These are phyloP conservation scores for Auricularia auricula-judae DNA, from an alignment of 768 basidiomycete species.

Conservation along the genomic window DNA sequence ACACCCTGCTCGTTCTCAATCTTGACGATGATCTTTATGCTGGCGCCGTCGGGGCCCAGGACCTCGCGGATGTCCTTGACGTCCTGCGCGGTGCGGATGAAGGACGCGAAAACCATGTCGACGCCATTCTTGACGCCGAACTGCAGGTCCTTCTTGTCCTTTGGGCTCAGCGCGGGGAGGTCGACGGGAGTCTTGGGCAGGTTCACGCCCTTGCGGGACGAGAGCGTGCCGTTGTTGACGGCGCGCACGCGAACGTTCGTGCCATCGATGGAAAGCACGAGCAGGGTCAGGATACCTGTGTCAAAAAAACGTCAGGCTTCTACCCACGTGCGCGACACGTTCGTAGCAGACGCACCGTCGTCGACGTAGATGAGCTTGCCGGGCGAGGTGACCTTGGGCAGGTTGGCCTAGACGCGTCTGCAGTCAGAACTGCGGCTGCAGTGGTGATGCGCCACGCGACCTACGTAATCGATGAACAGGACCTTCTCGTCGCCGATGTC, in stretches of 20 bases:
- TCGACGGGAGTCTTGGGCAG: constrained; percentile 97
- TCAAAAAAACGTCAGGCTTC: neutral
- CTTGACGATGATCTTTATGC: constrained; percentile 98
- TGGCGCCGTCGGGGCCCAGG: constrained; percentile 88
- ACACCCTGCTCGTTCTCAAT: constrained; percentile 99
- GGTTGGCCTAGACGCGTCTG: constrained; percentile 49
- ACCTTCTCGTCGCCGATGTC: constrained; percentile 72
- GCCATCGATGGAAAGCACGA: constrained; percentile 84
- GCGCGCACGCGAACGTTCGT: constrained; percentile 72
- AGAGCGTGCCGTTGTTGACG: constrained; percentile 84
- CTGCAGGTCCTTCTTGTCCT: constrained; percentile 90
- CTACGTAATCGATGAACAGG: constrained; percentile 89
- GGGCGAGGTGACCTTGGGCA: constrained; percentile 92
- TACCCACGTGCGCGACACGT: neutral
- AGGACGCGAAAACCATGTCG: constrained; percentile 99
- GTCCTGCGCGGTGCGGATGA: constrained; percentile 92
- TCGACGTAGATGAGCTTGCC: constrained; percentile 97
- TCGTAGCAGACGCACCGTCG: constrained; percentile 48
- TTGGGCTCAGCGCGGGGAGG: constrained; percentile 91
- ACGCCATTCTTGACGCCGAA: constrained; percentile 98
- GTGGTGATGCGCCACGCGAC: constrained; percentile 18
- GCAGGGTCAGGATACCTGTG: constrained; percentile 76
- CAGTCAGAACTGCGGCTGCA: constrained; percentile 1
- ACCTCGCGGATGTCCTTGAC: constrained; percentile 88
- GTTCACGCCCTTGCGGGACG: constrained; percentile 98